phyloP scores from a whole-genome alignment of 2,329 filamentous ascomycete species.

The Fusarium sp. region DNA sequence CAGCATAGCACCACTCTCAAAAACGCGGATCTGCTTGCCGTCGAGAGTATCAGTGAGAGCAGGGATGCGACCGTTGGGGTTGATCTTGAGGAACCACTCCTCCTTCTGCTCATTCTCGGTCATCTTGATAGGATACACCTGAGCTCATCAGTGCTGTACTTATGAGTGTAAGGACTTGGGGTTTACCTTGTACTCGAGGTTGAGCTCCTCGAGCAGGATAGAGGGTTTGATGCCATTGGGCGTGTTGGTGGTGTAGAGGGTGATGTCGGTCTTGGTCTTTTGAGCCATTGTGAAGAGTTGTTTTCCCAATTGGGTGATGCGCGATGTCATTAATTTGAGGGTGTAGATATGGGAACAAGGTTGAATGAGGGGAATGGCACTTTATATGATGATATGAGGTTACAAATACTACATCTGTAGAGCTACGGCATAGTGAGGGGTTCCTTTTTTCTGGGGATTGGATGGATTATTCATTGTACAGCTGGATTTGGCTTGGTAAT shows the following conservation, averaged over 20 bases:
- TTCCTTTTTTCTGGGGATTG: background rate
- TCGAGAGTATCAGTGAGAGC: slow-evolving; percentile 85
- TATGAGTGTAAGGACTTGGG: background rate
- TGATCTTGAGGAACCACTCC: slow-evolving; percentile 88
- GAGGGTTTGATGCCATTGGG: slow-evolving; percentile 92
- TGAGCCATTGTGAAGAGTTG: slow-evolving; percentile 44
- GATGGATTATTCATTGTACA: slow-evolving; percentile 24
- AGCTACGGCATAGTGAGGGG: slow-evolving; percentile 8
- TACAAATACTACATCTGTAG: background rate
- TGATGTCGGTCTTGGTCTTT: slow-evolving; percentile 66
- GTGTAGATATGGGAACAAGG: background rate
- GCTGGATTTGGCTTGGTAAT: slow-evolving; percentile 12
- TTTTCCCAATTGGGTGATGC: slow-evolving; percentile 37
- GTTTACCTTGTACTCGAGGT: slow-evolving; percentile 76
- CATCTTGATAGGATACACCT: slow-evolving; percentile 72
- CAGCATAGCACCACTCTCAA: slow-evolving; percentile 85
- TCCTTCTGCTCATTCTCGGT: slow-evolving; percentile 81
- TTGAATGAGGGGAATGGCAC: background rate
- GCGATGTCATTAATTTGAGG: slow-evolving; percentile 36
- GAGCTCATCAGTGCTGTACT: background rate
- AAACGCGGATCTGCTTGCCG: slow-evolving; percentile 76
- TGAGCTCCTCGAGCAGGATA: slow-evolving; percentile 85
- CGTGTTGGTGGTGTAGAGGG: slow-evolving; percentile 82
- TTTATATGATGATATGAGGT: slow-evolving; percentile 14
- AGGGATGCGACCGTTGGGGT: slow-evolving; percentile 91